Conservation (phyloP, 331 rosid genomes). For the Dryas integrifolia region DNA sequence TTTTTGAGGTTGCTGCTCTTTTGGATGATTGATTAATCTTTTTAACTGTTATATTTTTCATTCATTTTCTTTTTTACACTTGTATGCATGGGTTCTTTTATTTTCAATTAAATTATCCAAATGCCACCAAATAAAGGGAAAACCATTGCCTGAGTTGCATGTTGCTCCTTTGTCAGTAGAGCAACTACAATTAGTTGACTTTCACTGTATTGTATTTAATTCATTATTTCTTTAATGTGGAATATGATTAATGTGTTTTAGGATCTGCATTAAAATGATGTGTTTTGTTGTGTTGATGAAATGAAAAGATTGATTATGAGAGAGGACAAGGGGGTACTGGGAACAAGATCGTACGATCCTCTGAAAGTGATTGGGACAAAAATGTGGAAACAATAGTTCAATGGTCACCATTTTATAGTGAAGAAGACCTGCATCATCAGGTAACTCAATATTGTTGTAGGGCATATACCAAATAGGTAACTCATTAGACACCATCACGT, state of each 20-base stretch:
- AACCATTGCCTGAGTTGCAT: neutral
- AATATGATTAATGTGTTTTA: neutral
- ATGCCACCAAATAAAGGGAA: neutral
- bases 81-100: neutral
- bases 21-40: neutral
- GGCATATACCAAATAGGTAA: neutral
- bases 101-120: neutral
- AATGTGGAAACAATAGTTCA: slow-evolving; percentile 65
- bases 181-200: neutral
- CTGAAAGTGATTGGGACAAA: slow-evolving; percentile 62
- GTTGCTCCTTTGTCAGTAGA: neutral
- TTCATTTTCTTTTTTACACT: neutral
- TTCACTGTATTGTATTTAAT: neutral
- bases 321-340: slow-evolving; percentile 45
- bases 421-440: slow-evolving; percentile 76
- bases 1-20: neutral
- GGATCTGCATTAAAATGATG: slow-evolving; percentile 14
- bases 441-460: slow-evolving; percentile 39
- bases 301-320: slow-evolving; percentile 76
- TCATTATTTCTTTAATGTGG: neutral
- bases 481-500: too few species aligned
- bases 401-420: slow-evolving; percentile 79
- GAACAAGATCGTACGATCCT: slow-evolving; percentile 61
- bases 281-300: slow-evolving; percentile 30
- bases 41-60: neutral